Evolutionary conservation across 2,329 filamentous ascomycete genomes (phyloP).

Genomic region (Phialemoniopsis sp.): DNA sequence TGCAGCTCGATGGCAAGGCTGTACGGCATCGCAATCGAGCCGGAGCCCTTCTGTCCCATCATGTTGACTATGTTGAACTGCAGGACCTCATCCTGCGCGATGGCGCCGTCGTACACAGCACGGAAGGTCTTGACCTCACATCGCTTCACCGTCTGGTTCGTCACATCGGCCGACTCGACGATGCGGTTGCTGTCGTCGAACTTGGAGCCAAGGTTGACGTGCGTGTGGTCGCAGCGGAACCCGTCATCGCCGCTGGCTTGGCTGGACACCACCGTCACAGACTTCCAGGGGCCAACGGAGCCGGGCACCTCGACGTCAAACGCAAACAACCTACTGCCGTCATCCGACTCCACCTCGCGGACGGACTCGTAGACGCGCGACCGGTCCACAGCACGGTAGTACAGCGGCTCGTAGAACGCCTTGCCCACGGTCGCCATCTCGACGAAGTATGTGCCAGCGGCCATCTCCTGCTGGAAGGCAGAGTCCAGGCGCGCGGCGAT

Average conservation of each 20-base stretch:
- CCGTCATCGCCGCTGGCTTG: slow-evolving; percentile 4
- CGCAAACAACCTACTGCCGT: background rate
- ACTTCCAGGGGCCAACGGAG: slow-evolving; percentile 6
- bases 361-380: too few relatives aligned
- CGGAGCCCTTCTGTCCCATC: too few relatives aligned
- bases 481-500: slow-evolving; percentile 2
- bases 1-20: too few relatives aligned
- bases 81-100: slow-evolving; percentile 3
- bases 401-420: slow-evolving; percentile 3
- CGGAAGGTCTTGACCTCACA: slow-evolving; percentile 6
- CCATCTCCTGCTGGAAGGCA: slow-evolving; percentile 4
- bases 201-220: slow-evolving; percentile 4
- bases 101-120: slow-evolving; percentile 3
- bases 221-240: slow-evolving; percentile 7
- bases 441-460: slow-evolving; percentile 5
- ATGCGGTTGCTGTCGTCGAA: slow-evolving; percentile 5
- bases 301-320: slow-evolving; percentile 5
- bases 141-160: slow-evolving; percentile 1
- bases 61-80: slow-evolving; percentile 2
- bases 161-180: slow-evolving; percentile 1
- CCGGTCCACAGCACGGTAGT: background rate
- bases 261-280: slow-evolving; percentile 2
- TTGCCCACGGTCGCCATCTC: slow-evolving; percentile 6
- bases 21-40: too few relatives aligned
- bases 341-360: background rate